Evolutionary conservation across 2,329 filamentous ascomycete species (phyloP).

Genomic region (Microcyclospora tardicrescens): DNA sequence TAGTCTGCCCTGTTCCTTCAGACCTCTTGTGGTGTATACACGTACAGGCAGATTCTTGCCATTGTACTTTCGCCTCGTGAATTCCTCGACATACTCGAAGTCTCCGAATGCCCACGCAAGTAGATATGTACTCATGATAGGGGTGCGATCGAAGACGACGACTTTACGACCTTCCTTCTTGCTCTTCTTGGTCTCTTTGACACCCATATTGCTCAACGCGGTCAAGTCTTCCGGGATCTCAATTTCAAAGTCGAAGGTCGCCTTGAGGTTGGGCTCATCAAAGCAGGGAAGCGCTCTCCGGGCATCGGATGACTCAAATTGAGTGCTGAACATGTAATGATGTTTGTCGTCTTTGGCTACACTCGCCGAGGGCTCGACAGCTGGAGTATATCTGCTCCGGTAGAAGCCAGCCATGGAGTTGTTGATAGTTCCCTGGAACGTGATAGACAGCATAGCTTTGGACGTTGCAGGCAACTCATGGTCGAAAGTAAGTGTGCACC

Average conservation of each 20-base stretch:
- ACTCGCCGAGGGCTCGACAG: constrained; percentile 55
- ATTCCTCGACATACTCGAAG: constrained; percentile 90
- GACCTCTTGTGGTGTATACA: constrained; percentile 88
- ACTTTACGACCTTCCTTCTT: constrained; percentile 51
- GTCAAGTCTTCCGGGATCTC: constrained; percentile 81
- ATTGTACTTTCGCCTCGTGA: constrained; percentile 80
- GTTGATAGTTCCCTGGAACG: constrained; percentile 73
- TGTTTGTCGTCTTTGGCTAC: constrained; percentile 59
- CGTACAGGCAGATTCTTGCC: constrained; percentile 84
- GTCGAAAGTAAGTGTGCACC: constrained; percentile 65
- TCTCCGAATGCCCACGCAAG: constrained; percentile 91
- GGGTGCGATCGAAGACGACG: constrained; percentile 71
- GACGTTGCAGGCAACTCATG: constrained; percentile 55
- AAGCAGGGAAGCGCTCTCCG: constrained; percentile 94
- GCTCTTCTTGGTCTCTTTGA: constrained; percentile 57
- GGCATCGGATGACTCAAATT: constrained; percentile 95
- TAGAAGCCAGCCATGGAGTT: constrained; percentile 94
- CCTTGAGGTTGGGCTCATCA: constrained; percentile 94
- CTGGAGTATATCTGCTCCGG: constrained; percentile 82
- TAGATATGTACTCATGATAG: constrained; percentile 81
- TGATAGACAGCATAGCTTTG: constrained; percentile 54
- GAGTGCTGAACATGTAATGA: constrained; percentile 71
- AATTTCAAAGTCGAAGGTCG: constrained; percentile 86
- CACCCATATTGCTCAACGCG: constrained; percentile 90
- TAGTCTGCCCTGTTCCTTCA: constrained; percentile 82